Percentiles rank a stretch among this genome's conserved stretches.
Conservation (phyloP, 2,329 filamentous ascomycete species). For the Penicillium sclerotiorum region DNA sequence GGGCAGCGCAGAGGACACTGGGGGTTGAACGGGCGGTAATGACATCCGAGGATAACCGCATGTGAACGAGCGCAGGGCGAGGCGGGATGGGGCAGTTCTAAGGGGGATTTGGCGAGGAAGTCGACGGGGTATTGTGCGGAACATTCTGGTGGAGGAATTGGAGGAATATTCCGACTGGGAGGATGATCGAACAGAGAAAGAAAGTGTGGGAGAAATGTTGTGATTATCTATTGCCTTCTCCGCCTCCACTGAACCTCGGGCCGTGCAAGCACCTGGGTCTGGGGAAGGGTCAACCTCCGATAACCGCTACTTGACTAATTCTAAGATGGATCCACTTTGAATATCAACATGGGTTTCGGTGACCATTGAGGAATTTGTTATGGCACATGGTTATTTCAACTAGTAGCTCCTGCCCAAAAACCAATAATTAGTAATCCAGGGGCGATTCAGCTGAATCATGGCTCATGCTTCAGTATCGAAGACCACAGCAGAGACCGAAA, state of each 20-base stretch:
- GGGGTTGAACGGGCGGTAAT: constrained; percentile 59
- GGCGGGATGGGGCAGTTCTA: constrained; percentile 25
- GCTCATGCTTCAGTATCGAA: too few species aligned
- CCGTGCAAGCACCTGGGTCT: neutral
- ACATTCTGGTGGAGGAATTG: constrained; percentile 28
- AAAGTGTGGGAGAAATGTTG: constrained; percentile 45
- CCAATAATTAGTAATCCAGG: too few species aligned
- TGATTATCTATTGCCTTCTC: neutral
- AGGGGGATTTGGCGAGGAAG: constrained; percentile 36
- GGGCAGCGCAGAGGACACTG: constrained; percentile 62
- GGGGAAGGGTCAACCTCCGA: neutral
- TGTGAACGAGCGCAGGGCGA: constrained; percentile 37
- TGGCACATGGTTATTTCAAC: too few species aligned
- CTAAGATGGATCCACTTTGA: neutral
- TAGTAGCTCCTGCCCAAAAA: too few species aligned
- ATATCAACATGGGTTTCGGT: too few species aligned
- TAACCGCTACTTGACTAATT: neutral
- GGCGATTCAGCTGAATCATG: too few species aligned
- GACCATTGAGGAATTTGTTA: too few species aligned
- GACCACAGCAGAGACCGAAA: too few species aligned
- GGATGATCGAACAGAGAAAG: neutral
- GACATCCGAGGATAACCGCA: constrained; percentile 56
- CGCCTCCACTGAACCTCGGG: neutral
- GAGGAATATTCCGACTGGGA: neutral
- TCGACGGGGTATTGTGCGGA: constrained; percentile 40